Evolutionary conservation across 2,329 filamentous ascomycete species (phyloP).

Genomic region (Venturia asperata): DNA sequence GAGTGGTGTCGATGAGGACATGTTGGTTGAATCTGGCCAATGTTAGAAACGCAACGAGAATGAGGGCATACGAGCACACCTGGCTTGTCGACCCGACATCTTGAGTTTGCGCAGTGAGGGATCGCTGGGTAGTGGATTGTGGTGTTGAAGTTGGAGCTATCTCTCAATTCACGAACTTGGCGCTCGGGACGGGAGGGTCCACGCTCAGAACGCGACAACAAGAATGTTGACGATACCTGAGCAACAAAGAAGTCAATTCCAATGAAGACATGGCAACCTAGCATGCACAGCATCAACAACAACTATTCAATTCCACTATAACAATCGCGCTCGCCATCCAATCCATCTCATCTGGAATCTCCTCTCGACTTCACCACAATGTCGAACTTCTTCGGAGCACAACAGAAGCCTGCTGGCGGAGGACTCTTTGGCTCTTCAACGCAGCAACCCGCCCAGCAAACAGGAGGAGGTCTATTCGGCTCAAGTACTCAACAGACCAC

Average conservation of each 20-base stretch:
- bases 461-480: slow-evolving; percentile 32
- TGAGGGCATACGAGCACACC: slow-evolving; percentile 37
- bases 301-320: not conserved
- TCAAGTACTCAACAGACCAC: slow-evolving; percentile 25
- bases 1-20: slow-evolving; percentile 89
- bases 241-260: not conserved
- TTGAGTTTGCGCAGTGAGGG: slow-evolving; percentile 29
- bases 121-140: not conserved
- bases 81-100: slow-evolving; percentile 55
- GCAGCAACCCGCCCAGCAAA: slow-evolving; percentile 25
- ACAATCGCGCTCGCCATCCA: not conserved
- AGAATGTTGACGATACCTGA: not conserved
- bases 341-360: not conserved
- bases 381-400: slow-evolving; percentile 29
- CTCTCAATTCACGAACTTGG: slow-evolving; percentile 2
- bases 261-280: not conserved
- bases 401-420: slow-evolving; percentile 28
- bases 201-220: not conserved
- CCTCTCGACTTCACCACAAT: not conserved
- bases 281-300: not conserved
- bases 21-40: slow-evolving; percentile 79
- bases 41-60: not conserved
- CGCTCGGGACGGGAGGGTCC: not conserved
- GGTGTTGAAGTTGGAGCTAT: not conserved
- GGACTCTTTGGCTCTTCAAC: slow-evolving; percentile 34